Conservation (phyloP, 148 eudicot species). For the Fagopyrum esculentum region DNA sequence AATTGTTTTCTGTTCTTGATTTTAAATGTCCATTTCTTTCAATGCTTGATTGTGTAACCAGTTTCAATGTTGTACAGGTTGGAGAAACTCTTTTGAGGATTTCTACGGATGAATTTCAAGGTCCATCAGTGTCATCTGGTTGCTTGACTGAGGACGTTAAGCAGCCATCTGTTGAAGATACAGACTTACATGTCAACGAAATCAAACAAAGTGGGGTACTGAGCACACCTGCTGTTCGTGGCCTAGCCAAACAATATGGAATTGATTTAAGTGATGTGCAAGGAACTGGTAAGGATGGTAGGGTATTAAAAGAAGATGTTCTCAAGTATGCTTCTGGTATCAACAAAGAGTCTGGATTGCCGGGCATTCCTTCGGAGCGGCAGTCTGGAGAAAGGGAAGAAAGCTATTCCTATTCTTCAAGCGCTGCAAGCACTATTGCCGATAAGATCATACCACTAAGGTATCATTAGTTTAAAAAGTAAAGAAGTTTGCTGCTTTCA, state of each 20-base stretch:
- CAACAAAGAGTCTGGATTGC: constrained; percentile 22
- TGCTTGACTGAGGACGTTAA: constrained; percentile 18
- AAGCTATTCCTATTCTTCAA: constrained; percentile 20
- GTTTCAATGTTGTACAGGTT: constrained; percentile 43
- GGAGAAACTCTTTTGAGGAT: constrained; percentile 89
- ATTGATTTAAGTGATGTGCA: constrained; percentile 46
- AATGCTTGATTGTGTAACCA: background rate
- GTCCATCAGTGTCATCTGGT: constrained; percentile 26
- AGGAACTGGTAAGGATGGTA: constrained; percentile 79
- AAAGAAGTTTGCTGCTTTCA: background rate
- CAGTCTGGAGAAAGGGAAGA: constrained; percentile 22
- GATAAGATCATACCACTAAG: constrained; percentile 61
- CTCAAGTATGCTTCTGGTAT: constrained; percentile 40
- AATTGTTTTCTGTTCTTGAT: too few relatives aligned
- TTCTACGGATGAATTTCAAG: constrained; percentile 37
- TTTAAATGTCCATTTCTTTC: background rate
- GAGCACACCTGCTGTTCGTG: constrained; percentile 84
- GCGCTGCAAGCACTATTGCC: constrained; percentile 29
- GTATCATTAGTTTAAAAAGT: constrained; percentile 25
- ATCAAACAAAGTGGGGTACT: constrained; percentile 33
- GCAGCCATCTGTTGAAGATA: constrained; percentile 17
- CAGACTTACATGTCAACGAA: constrained; percentile 20
- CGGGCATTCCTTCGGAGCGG: constrained; percentile 20
- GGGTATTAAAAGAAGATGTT: constrained; percentile 76
- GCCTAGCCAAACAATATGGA: constrained; percentile 71